Evolutionary conservation across 2,329 filamentous ascomycete genomes (phyloP), one percentile per base, ranked within the genome.

Genomic region (Colletotrichum lentis): DNA sequence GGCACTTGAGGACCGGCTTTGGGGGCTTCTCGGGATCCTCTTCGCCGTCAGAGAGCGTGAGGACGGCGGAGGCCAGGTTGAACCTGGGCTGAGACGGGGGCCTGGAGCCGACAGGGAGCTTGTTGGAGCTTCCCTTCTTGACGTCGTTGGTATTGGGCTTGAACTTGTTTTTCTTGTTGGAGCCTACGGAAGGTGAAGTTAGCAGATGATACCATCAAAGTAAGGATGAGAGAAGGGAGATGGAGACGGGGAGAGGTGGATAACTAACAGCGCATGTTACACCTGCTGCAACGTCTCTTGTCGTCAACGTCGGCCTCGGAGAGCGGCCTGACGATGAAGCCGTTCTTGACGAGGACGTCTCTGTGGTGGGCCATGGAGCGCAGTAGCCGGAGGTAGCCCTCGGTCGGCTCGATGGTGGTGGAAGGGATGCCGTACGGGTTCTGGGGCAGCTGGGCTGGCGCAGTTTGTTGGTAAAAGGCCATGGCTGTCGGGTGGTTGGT

Each of bases 221-320:
- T n/a, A 3, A 18, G 14, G 3, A n/a, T 24, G 12, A 12, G 20
- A 8, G 7, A 4, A 24, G 24, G 22, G 27, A 47, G 10, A 1
- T 4, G 6, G n/a, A 10, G 22, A 20, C 7, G 10, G 5, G 35
- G 16, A 18, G 31, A 24, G 10, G 24, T 6, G 22, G 16, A 20
- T 18, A 31, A 56, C 67, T 54, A n/a, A 65, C 60, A 62, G 41
- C 59, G 67, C 53, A 74, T 73, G 44, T 57, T 59, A 62, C 77
- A 79, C 24, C 65, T 69, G 22, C 54, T 62, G 66, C 77, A 79
- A 22, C 76, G 73, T 52, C 70, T 73, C 71, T 78, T 79, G n/a
- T 71, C 73, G 7, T 76, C 70, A 3, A 79, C 58, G 14, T 78
- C 76, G 0, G 63, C 54, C 20, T 43, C 22, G 3, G 73, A 71